Evolutionary conservation across 495 filamentous ascomycete species (phyloP), one percentile per base, ranked within the genome.

Genomic region (Lasiosphaeris hirsuta): DNA sequence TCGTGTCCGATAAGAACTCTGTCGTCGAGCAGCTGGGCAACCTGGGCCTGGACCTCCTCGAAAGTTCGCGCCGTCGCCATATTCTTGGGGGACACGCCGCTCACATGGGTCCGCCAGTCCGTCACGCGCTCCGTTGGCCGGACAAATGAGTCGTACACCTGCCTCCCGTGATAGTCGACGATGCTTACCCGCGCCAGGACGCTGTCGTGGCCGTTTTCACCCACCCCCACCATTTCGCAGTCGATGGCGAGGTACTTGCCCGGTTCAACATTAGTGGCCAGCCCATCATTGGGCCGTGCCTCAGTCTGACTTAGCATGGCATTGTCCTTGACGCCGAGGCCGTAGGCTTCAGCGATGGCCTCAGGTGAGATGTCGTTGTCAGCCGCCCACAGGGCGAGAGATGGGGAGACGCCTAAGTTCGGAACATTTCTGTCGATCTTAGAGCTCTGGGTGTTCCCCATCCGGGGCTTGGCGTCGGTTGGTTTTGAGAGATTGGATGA

Each of bases 201-300:
- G 10, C 85, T 87, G 10, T 75, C 71, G 64, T 89, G 83, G 40
- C 87, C 84, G 3, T 79, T 80, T 1, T 87, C 84, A 2, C 90
- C 90, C 10, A 91, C 84, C 39, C 94, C 94, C 14, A 98, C 93
- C 94, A 98, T 98, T 75, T 98, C 94, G 72, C 94, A 97, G 75
- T 98, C 95, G 43, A 98, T 81, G 36, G 90, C 88, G 43, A 98
- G 70, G 66, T 94, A 97, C 79, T 90, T 94, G 50, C 92, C 92
- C 44, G 88, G 66, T 44, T 87, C 82, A 13, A 73, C 36, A 17
- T 59, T 65, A 3, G 70, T 58, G 6, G 78, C 69, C 5, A 83
- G 69, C 13, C 84, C 84, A 17, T 75, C 71, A 69, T 87, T 84
- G 23, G 80, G 74, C 2, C 63, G 62, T 7, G 59, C 37, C 11